A percentile compares a stretch with the other conserved stretches of the same genome.
These are phyloP conservation scores for Fraxinus baroniana DNA, from an alignment of 305 asterid species.

Conservation along the genomic window DNA sequence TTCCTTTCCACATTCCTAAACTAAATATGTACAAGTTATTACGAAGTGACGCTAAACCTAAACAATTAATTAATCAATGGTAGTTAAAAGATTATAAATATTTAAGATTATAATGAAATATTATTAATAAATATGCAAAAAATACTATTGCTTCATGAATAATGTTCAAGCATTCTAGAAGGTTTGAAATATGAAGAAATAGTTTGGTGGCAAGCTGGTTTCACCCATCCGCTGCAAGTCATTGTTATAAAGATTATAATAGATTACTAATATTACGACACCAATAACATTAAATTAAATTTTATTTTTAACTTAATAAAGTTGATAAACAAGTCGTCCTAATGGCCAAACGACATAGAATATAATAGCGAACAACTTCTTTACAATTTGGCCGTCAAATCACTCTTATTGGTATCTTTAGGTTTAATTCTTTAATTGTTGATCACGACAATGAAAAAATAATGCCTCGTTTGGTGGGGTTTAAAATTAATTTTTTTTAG, in stretches of 20 bases:
- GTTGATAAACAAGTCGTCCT: neutral
- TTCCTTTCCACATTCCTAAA: neutral
- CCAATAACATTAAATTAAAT: neutral
- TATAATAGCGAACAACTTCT: neutral
- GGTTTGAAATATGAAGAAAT: neutral
- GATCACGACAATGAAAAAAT: too few relatives aligned
- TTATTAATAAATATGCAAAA: neutral
- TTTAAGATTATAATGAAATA: too few relatives aligned
- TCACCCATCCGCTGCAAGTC: neutral
- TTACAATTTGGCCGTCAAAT: neutral
- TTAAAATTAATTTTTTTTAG: too few relatives aligned
- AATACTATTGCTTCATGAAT: neutral
- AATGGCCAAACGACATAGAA: neutral
- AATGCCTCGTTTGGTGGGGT: too few relatives aligned
- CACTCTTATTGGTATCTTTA: neutral
- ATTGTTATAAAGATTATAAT: neutral
- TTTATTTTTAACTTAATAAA: neutral
- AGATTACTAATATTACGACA: neutral
- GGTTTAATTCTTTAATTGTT: neutral
- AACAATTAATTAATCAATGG: neutral
- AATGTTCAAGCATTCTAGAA: slow-evolving; percentile 2
- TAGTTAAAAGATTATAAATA: too few relatives aligned
- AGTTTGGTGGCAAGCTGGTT: slow-evolving; percentile 21
- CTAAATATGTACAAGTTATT: neutral
- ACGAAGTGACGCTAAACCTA: neutral